Percentiles rank a stretch among this genome's conserved stretches.
Conservation (phyloP, 2,329 filamentous ascomycete species). For the Xylariales sp. region DNA sequence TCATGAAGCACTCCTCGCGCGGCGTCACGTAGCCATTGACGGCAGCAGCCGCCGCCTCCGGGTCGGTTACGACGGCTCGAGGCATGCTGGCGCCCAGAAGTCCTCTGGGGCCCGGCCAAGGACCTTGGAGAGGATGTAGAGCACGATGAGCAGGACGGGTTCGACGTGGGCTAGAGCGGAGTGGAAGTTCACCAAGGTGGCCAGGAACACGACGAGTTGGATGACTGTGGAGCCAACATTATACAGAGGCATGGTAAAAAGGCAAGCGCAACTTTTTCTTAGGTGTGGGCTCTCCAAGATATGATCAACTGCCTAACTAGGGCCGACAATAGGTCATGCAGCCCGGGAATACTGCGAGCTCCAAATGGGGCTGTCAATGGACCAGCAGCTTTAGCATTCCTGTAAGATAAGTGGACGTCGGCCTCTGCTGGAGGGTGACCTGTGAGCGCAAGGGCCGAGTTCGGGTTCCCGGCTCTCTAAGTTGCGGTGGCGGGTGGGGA, state of each 20-base stretch:
- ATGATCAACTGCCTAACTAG: too few relatives aligned
- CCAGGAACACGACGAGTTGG: slow-evolving; percentile 48
- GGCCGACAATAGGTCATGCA: too few relatives aligned
- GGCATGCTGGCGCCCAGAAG: slow-evolving; percentile 30
- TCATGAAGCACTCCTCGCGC: slow-evolving; percentile 16
- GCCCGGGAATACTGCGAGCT: too few relatives aligned
- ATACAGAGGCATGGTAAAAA: slow-evolving; percentile 47
- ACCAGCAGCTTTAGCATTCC: too few relatives aligned
- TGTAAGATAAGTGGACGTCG: too few relatives aligned
- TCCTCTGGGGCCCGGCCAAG: slow-evolving; percentile 43
- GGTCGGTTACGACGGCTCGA: slow-evolving; percentile 13
- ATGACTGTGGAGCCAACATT: slow-evolving; percentile 48
- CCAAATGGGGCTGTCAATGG: too few relatives aligned
- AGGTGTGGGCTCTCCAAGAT: too few relatives aligned
- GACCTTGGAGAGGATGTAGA: slow-evolving; percentile 46
- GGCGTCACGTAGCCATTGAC: slow-evolving; percentile 23
- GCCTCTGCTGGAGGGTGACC: too few relatives aligned
- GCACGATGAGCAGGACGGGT: slow-evolving; percentile 37
- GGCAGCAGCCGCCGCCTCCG: slow-evolving; percentile 14
- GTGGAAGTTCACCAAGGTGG: slow-evolving; percentile 48
- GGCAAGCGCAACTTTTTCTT: too few relatives aligned
- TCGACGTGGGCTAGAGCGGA: slow-evolving; percentile 46
- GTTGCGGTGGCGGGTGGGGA: too few relatives aligned
- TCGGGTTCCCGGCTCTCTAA: too few relatives aligned
- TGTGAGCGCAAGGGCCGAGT: too few relatives aligned